phyloP scores from a whole-genome alignment of 1,139 yeast species.

The Suhomyces panamericanus region DNA sequence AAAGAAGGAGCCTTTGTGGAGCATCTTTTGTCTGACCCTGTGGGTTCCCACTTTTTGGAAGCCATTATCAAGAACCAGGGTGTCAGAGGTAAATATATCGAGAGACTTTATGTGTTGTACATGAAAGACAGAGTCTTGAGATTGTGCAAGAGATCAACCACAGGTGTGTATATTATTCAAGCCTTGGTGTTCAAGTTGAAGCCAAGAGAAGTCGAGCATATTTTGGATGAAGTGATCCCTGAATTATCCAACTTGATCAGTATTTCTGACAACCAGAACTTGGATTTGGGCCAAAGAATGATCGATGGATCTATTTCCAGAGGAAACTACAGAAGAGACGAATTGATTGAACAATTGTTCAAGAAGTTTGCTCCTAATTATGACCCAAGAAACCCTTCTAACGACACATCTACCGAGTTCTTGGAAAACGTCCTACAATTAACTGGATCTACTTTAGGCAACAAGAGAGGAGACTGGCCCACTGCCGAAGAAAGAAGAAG shows the following conservation, averaged over 20 bases:
- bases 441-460: slow-evolving; percentile 72
- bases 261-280: slow-evolving; percentile 51
- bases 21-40: slow-evolving; percentile 78
- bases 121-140: slow-evolving; percentile 73
- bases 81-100: slow-evolving; percentile 67
- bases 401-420: slow-evolving; percentile 48
- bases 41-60: slow-evolving; percentile 89
- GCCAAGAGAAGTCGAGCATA: slow-evolving; percentile 57
- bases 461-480: slow-evolving; percentile 86
- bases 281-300: slow-evolving; percentile 68
- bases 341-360: slow-evolving; percentile 60
- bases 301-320: slow-evolving; percentile 66
- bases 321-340: slow-evolving; percentile 62
- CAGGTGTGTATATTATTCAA: slow-evolving; percentile 83
- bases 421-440: slow-evolving; percentile 65
- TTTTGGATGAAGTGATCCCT: slow-evolving; percentile 71
- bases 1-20: slow-evolving; percentile 83
- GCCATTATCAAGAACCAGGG: slow-evolving; percentile 59
- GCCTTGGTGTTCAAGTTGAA: slow-evolving; percentile 62
- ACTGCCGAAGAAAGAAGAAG: slow-evolving; percentile 87
- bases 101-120: slow-evolving; percentile 67
- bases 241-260: slow-evolving; percentile 61
- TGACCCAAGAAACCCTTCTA: slow-evolving; percentile 35
- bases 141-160: slow-evolving; percentile 73
- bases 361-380: slow-evolving; percentile 58